phyloP scores from a whole-genome alignment of 108 stramenopile genomes.

The Cylindrotheca closterium region DNA sequence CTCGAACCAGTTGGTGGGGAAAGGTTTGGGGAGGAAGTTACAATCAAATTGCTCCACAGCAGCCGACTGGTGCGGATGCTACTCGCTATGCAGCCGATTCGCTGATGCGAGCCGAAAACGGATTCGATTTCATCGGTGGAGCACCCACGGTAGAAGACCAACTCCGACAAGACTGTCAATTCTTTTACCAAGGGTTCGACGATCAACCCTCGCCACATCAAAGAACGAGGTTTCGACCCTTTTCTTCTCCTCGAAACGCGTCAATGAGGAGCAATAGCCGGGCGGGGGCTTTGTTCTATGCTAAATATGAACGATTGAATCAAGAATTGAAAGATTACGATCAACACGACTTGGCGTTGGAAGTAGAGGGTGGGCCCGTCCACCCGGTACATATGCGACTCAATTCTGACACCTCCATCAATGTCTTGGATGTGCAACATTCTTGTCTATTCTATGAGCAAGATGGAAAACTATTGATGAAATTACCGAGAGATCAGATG shows the following conservation, averaged over 20 bases:
- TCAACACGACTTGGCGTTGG: slow-evolving; percentile 11
- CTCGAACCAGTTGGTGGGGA: neutral
- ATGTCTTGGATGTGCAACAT: neutral
- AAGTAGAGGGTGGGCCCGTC: neutral
- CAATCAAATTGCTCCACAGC: neutral
- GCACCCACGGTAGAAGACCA: slow-evolving; percentile 21
- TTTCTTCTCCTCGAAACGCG: slow-evolving; percentile 3
- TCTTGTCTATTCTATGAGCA: slow-evolving; percentile 38
- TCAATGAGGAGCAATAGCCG: slow-evolving; percentile 2
- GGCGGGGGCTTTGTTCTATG: slow-evolving; percentile 20
- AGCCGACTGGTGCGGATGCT: neutral
- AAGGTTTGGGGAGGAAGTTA: neutral
- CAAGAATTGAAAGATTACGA: slow-evolving; percentile 12
- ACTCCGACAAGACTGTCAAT: slow-evolving; percentile 40
- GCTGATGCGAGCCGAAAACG: neutral
- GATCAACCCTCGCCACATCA: neutral
- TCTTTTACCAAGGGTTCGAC: slow-evolving; percentile 48
- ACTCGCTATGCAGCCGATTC: neutral
- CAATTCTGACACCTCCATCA: slow-evolving; percentile 4
- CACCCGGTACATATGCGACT: neutral
- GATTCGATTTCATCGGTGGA: neutral
- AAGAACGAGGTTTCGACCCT: slow-evolving; percentile 1
- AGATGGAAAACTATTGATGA: slow-evolving; percentile 40
- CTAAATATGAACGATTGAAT: slow-evolving; percentile 40
- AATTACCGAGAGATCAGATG: slow-evolving; percentile 52